Base-by-base conservation (phyloP, 2,329 filamentous ascomycete genomes). In the Leptosphaerulina australis region DNA sequence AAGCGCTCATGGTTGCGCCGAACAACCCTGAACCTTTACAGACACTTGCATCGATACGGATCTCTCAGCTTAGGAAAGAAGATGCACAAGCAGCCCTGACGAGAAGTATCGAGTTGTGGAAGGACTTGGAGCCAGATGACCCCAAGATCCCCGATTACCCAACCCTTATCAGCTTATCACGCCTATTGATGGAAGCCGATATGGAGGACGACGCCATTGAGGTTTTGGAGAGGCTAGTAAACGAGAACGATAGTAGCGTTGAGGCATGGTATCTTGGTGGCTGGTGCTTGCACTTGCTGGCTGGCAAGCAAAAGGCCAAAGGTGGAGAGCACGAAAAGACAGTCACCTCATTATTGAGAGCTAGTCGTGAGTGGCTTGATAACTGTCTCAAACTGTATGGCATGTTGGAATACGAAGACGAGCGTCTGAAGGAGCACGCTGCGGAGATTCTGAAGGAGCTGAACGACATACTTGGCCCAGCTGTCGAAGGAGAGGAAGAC, bases 181-280 rank as follows among this genome's bases (percentile, higher is more conserved):
- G 94, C 52, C 78, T 99, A 58, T 78, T 99, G 38, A 92, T 99
- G 81, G 94, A 97, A 75, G 89, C 91, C 12, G 87, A 87, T 56
- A 84, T 96, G 84, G 88, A 95, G 72, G 82, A 88, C 40, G 88
- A 93, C 55, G 93, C 94, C 0, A 83, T 96, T 50, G 84, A 88
- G 48, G 91, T 97, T 3, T 78, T 97, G 44, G 90, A 96, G 69
- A 81, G 90, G 44, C 78, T 99, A 44, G 84, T 96, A 29, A 79
- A 83, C 26, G 94, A 99, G 70, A 93, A 99, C 60, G 95, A 99
- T 69, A 83, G 88, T 67, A 96, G 93, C 71, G 89, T 99, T 15
- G 94, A 99, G 75, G 88, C 90, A 14, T 97, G 92, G 91, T 99
- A 99, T 75, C 81, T 99, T 4, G 94, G 94, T 33, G 95, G 94